Percentiles rank a stretch among this genome's conserved stretches.
phyloP scores from a whole-genome alignment of 208 protist species.

The Porcisia hertigi region DNA sequence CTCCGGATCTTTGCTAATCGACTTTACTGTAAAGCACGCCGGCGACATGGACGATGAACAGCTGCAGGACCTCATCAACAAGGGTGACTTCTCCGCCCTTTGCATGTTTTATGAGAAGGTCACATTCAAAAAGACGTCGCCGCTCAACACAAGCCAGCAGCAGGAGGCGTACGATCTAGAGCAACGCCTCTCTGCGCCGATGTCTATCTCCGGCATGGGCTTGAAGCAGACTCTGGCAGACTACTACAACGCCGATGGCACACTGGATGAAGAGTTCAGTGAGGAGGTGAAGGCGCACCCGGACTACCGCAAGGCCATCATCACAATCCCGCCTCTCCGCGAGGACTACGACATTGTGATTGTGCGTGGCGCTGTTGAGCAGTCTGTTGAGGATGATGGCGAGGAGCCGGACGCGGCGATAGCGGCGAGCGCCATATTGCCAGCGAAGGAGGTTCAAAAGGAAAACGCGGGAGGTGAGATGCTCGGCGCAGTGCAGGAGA shows the following conservation, averaged over 20 bases:
- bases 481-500: not conserved
- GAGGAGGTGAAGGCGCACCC: conserved; percentile 40
- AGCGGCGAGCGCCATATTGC: conserved; percentile 5
- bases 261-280: conserved; percentile 50
- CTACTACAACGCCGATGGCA: conserved; percentile 63
- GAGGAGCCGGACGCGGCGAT: conserved; percentile 14
- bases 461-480: not conserved
- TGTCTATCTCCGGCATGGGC: conserved; percentile 65
- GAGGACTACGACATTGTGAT: conserved; percentile 58
- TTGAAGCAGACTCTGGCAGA: conserved; percentile 45
- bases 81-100: conserved; percentile 53
- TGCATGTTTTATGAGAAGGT: conserved; percentile 70
- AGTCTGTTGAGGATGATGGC: conserved; percentile 22
- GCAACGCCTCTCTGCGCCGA: conserved; percentile 10
- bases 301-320: conserved; percentile 55
- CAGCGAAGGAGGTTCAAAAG: not conserved
- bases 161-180: conserved; percentile 32
- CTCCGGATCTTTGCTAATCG: conserved; percentile 46
- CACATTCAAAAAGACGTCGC: conserved; percentile 55
- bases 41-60: conserved; percentile 55
- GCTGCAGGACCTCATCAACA: conserved; percentile 67
- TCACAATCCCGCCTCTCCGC: conserved; percentile 51
- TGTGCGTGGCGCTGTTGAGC: conserved; percentile 17
- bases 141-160: conserved; percentile 70
- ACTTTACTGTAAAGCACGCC: conserved; percentile 76